Conservation (phyloP, 352 stramenopile species). For the Globisporangium abappressorium region DNA sequence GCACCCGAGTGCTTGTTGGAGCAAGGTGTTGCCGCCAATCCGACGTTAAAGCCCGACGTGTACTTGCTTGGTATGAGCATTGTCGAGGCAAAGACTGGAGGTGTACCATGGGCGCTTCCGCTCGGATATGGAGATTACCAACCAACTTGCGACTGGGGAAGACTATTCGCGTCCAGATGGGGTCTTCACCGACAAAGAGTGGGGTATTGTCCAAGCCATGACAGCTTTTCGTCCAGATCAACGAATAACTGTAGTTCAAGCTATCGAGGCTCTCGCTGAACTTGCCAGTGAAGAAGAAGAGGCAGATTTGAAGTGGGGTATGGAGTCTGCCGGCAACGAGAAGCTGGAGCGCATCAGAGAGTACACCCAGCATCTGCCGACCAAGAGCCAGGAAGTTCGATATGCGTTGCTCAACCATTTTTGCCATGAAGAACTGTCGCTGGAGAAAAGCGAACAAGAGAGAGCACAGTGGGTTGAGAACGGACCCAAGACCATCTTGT, state of each 20-base stretch:
- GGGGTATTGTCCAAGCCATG: constrained; percentile 4
- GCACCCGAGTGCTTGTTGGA: constrained; percentile 32
- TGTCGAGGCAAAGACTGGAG: constrained; percentile 2
- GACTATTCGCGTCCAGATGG: background rate
- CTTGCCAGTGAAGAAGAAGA: background rate
- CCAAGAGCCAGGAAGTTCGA: too few species aligned
- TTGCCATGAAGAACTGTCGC: too few species aligned
- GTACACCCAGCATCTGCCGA: background rate
- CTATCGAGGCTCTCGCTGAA: background rate
- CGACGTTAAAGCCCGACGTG: background rate
- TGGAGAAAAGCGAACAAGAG: too few species aligned
- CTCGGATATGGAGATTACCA: constrained; percentile 1
- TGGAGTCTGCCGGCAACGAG: background rate
- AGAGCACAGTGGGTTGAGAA: background rate
- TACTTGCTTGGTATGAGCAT: constrained; percentile 14
- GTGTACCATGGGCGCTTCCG: background rate
- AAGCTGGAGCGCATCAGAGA: background rate
- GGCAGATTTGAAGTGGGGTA: background rate
- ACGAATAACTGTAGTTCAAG: background rate
- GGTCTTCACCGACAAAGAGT: constrained; percentile 5
- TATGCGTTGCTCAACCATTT: too few species aligned
- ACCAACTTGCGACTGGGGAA: constrained; percentile 10
- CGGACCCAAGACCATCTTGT: too few species aligned
- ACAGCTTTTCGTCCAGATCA: background rate
- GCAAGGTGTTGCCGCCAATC: background rate